These are phyloP conservation scores for Venturia effusa DNA, from an alignment of 2,329 filamentous ascomycete species.

Conservation along the genomic window DNA sequence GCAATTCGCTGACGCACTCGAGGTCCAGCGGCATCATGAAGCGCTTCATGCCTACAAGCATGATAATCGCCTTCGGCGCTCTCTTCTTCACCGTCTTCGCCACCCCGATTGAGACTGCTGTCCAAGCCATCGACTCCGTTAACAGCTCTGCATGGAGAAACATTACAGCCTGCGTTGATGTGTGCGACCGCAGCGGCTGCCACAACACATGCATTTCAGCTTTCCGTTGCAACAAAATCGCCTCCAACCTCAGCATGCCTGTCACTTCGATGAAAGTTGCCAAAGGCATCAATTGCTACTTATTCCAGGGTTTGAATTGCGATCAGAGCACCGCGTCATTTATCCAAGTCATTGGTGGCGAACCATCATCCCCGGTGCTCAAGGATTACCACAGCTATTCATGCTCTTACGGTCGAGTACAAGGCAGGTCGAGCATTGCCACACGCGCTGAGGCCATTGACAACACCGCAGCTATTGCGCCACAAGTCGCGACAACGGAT, in stretches of 20 bases:
- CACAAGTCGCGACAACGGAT: too few relatives aligned
- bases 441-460: too few relatives aligned
- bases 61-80: neutral
- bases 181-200: neutral
- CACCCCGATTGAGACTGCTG: neutral
- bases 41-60: neutral
- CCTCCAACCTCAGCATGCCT: neutral
- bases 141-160: neutral
- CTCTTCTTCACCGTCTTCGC: neutral
- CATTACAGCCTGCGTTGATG: neutral
- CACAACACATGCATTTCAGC: slow-evolving; percentile 20
- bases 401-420: too few relatives aligned
- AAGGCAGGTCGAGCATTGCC: too few relatives aligned
- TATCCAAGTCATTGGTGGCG: neutral
- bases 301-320: neutral
- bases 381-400: neutral
- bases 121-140: neutral
- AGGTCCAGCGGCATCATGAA: neutral
- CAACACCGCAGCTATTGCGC: too few relatives aligned
- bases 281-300: neutral
- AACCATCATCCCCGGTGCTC: neutral
- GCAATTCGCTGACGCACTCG: neutral
- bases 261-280: neutral
- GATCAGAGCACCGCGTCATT: neutral
- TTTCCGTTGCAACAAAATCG: neutral